phyloP scores from a whole-genome alignment of 805 yeast genomes.

The Brettanomyces nanus region DNA sequence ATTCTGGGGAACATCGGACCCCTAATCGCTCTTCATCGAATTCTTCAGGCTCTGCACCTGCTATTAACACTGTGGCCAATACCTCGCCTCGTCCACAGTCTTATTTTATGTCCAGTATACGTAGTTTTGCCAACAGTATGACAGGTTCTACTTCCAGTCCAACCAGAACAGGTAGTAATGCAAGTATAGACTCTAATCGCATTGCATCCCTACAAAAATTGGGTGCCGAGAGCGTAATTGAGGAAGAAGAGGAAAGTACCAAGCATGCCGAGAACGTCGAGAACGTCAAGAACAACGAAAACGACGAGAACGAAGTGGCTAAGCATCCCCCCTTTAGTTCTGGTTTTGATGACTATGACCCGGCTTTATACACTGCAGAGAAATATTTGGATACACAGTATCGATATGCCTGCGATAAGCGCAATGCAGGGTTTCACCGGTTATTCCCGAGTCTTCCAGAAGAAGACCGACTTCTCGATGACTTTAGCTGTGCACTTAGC shows the following conservation, averaged over 20 bases:
- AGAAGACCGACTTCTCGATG: conserved; percentile 72
- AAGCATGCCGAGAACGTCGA: too few species aligned
- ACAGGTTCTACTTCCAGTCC: neutral
- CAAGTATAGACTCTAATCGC: conserved; percentile 7
- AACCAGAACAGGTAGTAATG: conserved; percentile 3
- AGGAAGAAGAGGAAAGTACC: neutral
- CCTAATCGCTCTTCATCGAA: too few species aligned
- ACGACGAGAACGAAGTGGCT: too few species aligned
- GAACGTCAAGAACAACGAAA: too few species aligned
- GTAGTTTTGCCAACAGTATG: conserved; percentile 14
- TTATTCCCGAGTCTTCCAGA: conserved; percentile 60
- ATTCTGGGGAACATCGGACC: too few species aligned
- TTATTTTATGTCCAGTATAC: conserved; percentile 17
- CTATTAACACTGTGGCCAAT: too few species aligned
- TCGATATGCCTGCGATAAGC: conserved; percentile 52
- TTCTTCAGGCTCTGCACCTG: too few species aligned
- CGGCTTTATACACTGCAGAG: conserved; percentile 48
- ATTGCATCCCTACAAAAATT: too few species aligned
- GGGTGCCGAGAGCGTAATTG: too few species aligned
- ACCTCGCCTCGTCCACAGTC: conserved; percentile 3
- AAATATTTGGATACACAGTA: conserved; percentile 48
- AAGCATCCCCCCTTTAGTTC: too few species aligned
- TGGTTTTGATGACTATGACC: conserved; percentile 24
- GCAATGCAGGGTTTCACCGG: conserved; percentile 72
- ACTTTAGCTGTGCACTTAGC: conserved; percentile 83